A percentile compares a stretch with the other conserved stretches of the same genome.
Evolutionary conservation across 768 basidiomycete species (phyloP).

Genomic region (Naganishia kalamii): DNA sequence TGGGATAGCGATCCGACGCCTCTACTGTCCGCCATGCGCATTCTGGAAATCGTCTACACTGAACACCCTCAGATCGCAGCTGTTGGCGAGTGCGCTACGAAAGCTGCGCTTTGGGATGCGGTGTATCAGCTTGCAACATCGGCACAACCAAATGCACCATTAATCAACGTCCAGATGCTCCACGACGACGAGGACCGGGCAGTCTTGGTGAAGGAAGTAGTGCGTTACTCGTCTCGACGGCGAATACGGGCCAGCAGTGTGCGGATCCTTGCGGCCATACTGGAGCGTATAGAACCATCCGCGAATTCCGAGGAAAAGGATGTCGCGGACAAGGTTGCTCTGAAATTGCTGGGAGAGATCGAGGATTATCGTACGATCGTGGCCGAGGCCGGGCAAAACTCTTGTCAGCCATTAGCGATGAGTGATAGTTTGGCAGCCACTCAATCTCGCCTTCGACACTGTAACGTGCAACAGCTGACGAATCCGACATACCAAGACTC

Average conservation of each 20-base stretch:
- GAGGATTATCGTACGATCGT: not conserved
- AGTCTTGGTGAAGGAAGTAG: not conserved
- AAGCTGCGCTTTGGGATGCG: slow-evolving; percentile 1
- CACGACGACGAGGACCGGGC: slow-evolving; percentile 7
- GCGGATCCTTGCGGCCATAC: not conserved
- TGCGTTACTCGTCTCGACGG: slow-evolving; percentile 6
- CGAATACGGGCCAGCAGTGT: not conserved
- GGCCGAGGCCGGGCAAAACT: slow-evolving; percentile 11
- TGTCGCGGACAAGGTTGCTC: slow-evolving; percentile 5
- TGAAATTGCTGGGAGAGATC: not conserved
- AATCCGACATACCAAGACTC: slow-evolving; percentile 1
- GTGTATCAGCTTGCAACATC: slow-evolving; percentile 3
- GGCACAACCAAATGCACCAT: slow-evolving; percentile 2
- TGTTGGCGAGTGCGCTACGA: not conserved
- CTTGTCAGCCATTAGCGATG: slow-evolving; percentile 15
- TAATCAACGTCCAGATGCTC: not conserved
- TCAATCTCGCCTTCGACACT: not conserved
- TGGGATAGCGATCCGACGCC: slow-evolving; percentile 3
- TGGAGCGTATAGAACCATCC: not conserved
- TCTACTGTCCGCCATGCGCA: not conserved
- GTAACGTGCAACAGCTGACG: slow-evolving; percentile 3
- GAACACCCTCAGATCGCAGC: slow-evolving; percentile 2
- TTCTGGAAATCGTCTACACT: slow-evolving; percentile 1
- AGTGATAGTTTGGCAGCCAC: not conserved
- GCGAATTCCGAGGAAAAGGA: not conserved